Base-by-base conservation (phyloP, 441 rosid species). In the Mallotus repandus region DNA sequence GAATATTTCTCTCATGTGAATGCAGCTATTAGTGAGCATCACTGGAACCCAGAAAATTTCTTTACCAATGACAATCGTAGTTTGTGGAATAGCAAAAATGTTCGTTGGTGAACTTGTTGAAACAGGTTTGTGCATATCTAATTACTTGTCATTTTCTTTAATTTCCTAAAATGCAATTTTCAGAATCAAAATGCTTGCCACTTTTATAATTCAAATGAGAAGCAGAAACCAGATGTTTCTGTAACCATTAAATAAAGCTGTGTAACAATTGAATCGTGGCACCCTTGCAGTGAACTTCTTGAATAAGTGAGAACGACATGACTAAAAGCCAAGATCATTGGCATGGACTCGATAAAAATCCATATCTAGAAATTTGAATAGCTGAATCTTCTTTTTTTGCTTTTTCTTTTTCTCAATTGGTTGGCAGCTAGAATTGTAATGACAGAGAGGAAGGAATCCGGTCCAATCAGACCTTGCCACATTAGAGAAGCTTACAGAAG, bases 81-180 rank as follows among this genome's bases (percentile, higher is more conserved):
- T 87, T 60, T 93, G 97, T 69, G 98, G 98, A 64, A 93, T 96
- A 45, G 94, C 97, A 6, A 96, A 96, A 84, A 89, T 96, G 99
- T 96, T 93, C 83, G 99, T 93, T 16, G 98, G 98, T n/a, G 99
- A 96, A 76, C 93, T 93, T 62, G 84, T 93, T 46, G 98, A 96
- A 84, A 91, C 91, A 84, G 98, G 99, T 93, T 63, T 48, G 72
- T 25, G 4, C 68, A 32, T 52, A 21, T 60, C 22, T 69, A 25
- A 21, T 46, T 35, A 4, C 18, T 58, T 4, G 5, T 7, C 15
- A 15, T 19, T 41, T 7, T 19, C 46, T 66, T 22, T 7, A 13
- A 22, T 29, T 15, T 61, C 46, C 19, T 16, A 49, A 50, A 45
- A 48, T 72, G 45, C 64, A 66, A 9, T 77, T 62, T 62, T 19